Percentiles rank a stretch among this genome's conserved stretches.
These are phyloP conservation scores for Nakazawaea wickerhamii DNA, from an alignment of 805 yeast species.

Conservation along the genomic window DNA sequence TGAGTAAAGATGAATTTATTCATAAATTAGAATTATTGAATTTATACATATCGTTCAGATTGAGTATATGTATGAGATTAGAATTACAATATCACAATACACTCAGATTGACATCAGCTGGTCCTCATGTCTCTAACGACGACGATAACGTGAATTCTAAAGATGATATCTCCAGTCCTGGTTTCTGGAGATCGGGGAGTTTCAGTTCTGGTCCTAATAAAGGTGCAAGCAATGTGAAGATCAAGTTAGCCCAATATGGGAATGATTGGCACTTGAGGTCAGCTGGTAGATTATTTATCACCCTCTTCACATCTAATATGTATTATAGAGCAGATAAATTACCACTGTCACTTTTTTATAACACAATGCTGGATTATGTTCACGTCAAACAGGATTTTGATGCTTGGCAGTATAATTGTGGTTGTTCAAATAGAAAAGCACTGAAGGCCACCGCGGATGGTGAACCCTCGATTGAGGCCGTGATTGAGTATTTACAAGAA, in stretches of 20 bases:
- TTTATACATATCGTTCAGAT: slow-evolving; percentile 71
- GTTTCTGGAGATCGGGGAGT: slow-evolving; percentile 5
- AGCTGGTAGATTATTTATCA: slow-evolving; percentile 53
- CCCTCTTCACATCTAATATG: slow-evolving; percentile 50
- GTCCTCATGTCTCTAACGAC: not conserved
- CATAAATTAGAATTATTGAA: slow-evolving; percentile 63
- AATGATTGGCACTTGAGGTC: slow-evolving; percentile 77
- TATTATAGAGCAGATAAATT: slow-evolving; percentile 26
- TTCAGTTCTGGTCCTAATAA: slow-evolving; percentile 15
- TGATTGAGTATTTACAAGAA: slow-evolving; percentile 40
- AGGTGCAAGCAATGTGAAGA: slow-evolving; percentile 26
- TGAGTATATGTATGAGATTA: slow-evolving; percentile 46
- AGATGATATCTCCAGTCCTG: not conserved
- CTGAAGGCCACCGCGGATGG: slow-evolving; percentile 4
- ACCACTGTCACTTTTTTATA: slow-evolving; percentile 55
- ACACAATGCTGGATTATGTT: slow-evolving; percentile 74
- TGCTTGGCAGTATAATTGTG: slow-evolving; percentile 57
- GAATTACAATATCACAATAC: slow-evolving; percentile 18
- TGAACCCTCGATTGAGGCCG: slow-evolving; percentile 30
- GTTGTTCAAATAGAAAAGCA: slow-evolving; percentile 7
- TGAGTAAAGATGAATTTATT: slow-evolving; percentile 37
- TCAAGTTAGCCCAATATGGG: slow-evolving; percentile 57
- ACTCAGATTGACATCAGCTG: not conserved
- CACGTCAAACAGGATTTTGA: slow-evolving; percentile 78
- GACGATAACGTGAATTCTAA: not conserved